Conservation (phyloP, 805 yeast genomes). For the Saccharomycopsis malanga region DNA sequence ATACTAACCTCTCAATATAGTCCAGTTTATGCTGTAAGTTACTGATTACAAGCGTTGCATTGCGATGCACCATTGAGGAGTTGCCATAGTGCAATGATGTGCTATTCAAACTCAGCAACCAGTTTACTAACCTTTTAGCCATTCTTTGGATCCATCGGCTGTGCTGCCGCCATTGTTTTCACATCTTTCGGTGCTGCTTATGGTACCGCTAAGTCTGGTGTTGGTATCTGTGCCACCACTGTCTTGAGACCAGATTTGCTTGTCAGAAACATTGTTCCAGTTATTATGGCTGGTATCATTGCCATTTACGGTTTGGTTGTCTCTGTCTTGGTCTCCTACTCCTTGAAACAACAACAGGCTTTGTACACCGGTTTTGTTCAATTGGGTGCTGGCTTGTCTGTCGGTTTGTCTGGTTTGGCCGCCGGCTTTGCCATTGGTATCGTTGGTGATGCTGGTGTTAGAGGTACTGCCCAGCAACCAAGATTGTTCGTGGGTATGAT, state of each 20-base stretch:
- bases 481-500: conserved; percentile 98
- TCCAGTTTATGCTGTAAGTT: conserved; percentile 65
- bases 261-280: conserved; percentile 92
- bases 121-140: conserved; percentile 44
- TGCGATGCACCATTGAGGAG: too few relatives aligned
- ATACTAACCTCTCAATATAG: conserved; percentile 34
- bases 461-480: conserved; percentile 98
- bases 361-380: conserved; percentile 96
- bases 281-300: conserved; percentile 99
- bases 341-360: conserved; percentile 85
- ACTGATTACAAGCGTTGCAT: too few relatives aligned
- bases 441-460: conserved; percentile 99
- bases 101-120: too few relatives aligned
- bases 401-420: conserved; percentile 94
- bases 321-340: conserved; percentile 86
- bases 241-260: conserved; percentile 95
- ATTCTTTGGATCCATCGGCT: conserved; percentile 98
- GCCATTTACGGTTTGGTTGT: conserved; percentile 98
- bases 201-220: conserved; percentile 99
- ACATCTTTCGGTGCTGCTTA: conserved; percentile 98
- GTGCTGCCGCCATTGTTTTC: conserved; percentile 98
- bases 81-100: too few relatives aligned
- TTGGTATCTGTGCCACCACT: conserved; percentile 98
- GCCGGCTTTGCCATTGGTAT: conserved; percentile 99
- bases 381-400: conserved; percentile 96